These are phyloP conservation scores for Solanum tacnaense DNA, from an alignment of 257 asterid species.

Conservation along the genomic window DNA sequence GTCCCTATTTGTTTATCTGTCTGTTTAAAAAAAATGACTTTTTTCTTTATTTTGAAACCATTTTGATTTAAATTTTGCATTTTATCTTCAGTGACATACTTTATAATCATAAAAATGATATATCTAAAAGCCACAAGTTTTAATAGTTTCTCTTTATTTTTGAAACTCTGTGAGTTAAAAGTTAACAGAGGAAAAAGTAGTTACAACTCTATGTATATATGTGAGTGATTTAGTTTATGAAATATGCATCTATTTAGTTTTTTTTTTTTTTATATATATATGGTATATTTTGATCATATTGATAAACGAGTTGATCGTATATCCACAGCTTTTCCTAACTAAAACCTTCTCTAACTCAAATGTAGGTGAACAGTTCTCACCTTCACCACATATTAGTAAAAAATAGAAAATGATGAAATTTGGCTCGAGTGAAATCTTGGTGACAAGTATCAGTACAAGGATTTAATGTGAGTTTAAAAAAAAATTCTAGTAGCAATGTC, in stretches of 20 bases:
- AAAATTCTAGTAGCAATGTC: neutral
- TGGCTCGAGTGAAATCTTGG: neutral
- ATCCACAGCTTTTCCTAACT: neutral
- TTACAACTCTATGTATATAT: neutral
- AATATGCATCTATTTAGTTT: too few relatives aligned
- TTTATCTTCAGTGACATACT: neutral
- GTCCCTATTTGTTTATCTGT: neutral
- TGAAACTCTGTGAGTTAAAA: too few relatives aligned
- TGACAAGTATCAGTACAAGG: neutral
- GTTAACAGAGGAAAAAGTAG: too few relatives aligned
- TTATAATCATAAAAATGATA: neutral
- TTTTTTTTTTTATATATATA: too few relatives aligned
- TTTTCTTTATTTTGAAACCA: neutral
- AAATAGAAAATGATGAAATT: neutral
- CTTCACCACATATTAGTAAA: neutral
- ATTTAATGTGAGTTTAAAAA: neutral
- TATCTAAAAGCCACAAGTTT: too few relatives aligned
- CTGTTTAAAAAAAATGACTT: neutral
- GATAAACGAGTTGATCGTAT: neutral
- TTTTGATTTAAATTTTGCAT: neutral
- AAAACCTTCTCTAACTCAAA: neutral
- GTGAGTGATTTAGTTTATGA: too few relatives aligned
- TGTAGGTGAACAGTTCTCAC: neutral
- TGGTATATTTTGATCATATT: neutral
- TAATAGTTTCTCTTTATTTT: too few relatives aligned